Percentiles rank a stretch among this genome's conserved stretches.
phyloP scores from a whole-genome alignment of 768 basidiomycete genomes.

The Cystobasidium tubakii region DNA sequence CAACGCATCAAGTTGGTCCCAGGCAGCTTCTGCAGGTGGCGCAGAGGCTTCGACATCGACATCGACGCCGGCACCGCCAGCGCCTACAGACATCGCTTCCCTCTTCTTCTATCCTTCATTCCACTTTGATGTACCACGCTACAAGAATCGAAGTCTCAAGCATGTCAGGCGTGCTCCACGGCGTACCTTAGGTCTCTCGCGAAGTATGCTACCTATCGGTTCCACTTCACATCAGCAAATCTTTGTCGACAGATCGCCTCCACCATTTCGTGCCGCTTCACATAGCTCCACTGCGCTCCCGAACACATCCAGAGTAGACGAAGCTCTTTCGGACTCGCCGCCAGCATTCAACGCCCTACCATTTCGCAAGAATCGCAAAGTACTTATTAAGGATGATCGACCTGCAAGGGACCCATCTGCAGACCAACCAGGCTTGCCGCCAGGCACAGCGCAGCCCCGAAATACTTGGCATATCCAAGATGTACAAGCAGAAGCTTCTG shows the following conservation, averaged over 20 bases:
- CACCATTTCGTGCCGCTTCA: background rate
- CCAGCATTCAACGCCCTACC: background rate
- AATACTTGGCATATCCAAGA: too few species aligned
- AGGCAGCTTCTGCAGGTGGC: background rate
- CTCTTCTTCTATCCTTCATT: conserved; percentile 1
- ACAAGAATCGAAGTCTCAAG: background rate
- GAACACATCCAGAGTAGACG: background rate
- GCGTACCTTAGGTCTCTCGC: background rate
- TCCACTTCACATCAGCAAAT: background rate
- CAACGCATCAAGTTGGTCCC: background rate
- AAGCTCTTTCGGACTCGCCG: background rate
- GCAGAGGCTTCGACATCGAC: background rate
- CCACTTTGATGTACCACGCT: background rate
- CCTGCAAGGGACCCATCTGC: background rate
- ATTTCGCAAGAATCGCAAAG: background rate
- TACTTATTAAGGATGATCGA: background rate
- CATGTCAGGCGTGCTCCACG: background rate
- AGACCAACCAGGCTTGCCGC: background rate
- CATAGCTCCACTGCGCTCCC: background rate
- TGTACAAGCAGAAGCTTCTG: too few species aligned
- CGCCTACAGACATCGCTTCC: background rate
- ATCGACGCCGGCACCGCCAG: too few species aligned
- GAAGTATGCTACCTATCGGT: background rate
- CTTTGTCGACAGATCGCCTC: background rate
- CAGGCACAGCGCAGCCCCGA: background rate